Base-by-base conservation (phyloP, 768 basidiomycete genomes). In the Mrakia hoshinonis region DNA sequence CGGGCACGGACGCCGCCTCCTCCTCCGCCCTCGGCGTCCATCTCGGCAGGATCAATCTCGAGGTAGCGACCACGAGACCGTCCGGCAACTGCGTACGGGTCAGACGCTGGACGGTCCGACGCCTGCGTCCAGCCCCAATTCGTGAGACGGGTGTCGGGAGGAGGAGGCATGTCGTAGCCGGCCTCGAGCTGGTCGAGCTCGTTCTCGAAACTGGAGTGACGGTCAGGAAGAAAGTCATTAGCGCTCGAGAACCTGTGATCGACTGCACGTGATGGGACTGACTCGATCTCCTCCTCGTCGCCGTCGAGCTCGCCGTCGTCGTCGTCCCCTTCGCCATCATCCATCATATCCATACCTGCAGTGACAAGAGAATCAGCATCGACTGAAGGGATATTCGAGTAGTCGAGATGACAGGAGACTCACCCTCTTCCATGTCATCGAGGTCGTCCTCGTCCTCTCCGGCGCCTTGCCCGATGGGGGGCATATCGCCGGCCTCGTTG, bases 401-500 rank as follows among this genome's bases (percentile, higher is more conserved):
- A n/a, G n/a, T n/a, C n/a, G 31, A 39, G 24, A 7, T 11, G 6
- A 15, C 31, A 24, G n/a, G 12, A 13, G 43, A 64, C 66, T 55
- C 1, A 68, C 71, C 71, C 18, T 70, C 72, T 2, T 78, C 77
- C 51, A 76, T 76, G 38, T 71, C 76, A 3, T 71, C 73, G 15
- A 71, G 51, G 10, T 74, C 74, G n/a, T 75, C 75, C 15, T 72
- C 73, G 58, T 74, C 73, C 6, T 73, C 70, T 18, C 34, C 58
- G 34, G 36, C n/a, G 34, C 31, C 31, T 5, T 61, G 31, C 5
- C 31, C 31, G 31, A 62, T 72, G 13, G 39, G n/a, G 36, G 47
- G 48, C 43, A 34, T 55, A 15, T 75, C 86, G 73, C 82, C 83
- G 1, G 83, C 83, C 36, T 86, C 85, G 51, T 78, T 79, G 6